phyloP scores from a whole-genome alignment of 2,329 filamentous ascomycete species.

The Metarhizium sp. region DNA sequence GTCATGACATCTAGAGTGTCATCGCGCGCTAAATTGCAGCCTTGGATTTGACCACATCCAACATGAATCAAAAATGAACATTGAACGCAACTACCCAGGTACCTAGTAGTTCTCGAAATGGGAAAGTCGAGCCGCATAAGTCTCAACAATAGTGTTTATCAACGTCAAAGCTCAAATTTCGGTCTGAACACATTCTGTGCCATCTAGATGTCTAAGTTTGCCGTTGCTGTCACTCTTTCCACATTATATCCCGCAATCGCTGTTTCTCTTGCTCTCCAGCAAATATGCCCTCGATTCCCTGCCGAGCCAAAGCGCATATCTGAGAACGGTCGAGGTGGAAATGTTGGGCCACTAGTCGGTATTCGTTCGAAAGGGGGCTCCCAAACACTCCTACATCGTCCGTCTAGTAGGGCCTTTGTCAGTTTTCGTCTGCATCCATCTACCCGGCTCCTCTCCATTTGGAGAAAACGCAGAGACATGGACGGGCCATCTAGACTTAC shows the following conservation, averaged over 20 bases:
- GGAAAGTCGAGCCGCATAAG: background rate
- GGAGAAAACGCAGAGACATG: background rate
- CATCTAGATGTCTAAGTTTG: background rate
- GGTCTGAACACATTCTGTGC: background rate
- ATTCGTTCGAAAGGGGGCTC: slow-evolving; percentile 68
- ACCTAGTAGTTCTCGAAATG: no score
- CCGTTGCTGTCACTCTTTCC: slow-evolving; percentile 16
- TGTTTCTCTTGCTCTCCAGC: slow-evolving; percentile 51
- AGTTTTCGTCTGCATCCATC: background rate
- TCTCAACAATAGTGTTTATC: no score
- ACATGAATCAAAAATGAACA: no score
- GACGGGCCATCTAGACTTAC: slow-evolving; percentile 40
- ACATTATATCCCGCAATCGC: slow-evolving; percentile 43
- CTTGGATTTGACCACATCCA: no score
- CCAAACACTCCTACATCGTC: slow-evolving; percentile 79
- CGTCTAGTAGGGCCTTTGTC: slow-evolving; percentile 40
- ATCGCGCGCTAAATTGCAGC: no score
- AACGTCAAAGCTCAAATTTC: background rate
- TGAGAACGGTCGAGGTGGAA: slow-evolving; percentile 46
- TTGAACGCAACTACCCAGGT: no score
- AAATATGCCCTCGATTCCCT: slow-evolving; percentile 58
- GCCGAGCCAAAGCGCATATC: slow-evolving; percentile 46
- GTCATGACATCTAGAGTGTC: no score
- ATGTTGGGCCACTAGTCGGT: slow-evolving; percentile 60
- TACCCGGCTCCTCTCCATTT: background rate